Conservation (phyloP, 768 basidiomycete genomes). For the Mrakia gelida region DNA sequence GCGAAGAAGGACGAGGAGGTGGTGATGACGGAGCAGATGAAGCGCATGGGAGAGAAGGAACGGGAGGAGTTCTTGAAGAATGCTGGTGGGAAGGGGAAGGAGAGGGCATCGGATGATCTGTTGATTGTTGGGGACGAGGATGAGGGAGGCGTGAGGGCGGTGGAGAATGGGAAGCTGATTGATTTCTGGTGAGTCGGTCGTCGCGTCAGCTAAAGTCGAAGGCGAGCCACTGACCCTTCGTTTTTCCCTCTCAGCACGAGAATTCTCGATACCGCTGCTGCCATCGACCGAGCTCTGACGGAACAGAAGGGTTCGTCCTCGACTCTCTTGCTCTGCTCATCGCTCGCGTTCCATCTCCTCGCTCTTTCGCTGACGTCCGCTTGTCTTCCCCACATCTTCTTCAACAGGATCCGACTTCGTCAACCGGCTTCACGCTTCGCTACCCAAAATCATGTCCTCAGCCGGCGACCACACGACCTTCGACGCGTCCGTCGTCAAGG, state of each 20-base stretch:
- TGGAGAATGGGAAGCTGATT: constrained; percentile 73
- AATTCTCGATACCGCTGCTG: constrained; percentile 72
- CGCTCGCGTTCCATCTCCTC: neutral
- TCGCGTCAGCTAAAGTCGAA: no score
- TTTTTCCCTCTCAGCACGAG: constrained; percentile 51
- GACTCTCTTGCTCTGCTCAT: no score
- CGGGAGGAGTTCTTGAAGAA: constrained; percentile 58
- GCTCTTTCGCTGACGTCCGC: neutral
- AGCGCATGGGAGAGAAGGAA: constrained; percentile 47
- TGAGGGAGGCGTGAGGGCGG: constrained; percentile 52
- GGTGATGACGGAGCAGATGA: constrained; percentile 54
- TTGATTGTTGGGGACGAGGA: neutral
- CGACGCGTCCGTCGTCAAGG: neutral
- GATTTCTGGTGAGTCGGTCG: constrained; percentile 58
- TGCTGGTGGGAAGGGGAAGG: constrained; percentile 46
- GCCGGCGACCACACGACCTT: neutral
- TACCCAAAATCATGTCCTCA: constrained; percentile 19
- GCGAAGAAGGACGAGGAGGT: constrained; percentile 45
- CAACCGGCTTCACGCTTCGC: constrained; percentile 21
- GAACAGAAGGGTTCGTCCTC: constrained; percentile 70
- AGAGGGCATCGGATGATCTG: constrained; percentile 57
- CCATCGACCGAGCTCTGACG: constrained; percentile 79
- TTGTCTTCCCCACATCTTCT: neutral
- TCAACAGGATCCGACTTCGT: constrained; percentile 25
- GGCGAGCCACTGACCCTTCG: neutral